These are phyloP conservation scores for Otatea glauca DNA, from an alignment of 176 grass and related monocot species.

Conservation along the genomic window DNA sequence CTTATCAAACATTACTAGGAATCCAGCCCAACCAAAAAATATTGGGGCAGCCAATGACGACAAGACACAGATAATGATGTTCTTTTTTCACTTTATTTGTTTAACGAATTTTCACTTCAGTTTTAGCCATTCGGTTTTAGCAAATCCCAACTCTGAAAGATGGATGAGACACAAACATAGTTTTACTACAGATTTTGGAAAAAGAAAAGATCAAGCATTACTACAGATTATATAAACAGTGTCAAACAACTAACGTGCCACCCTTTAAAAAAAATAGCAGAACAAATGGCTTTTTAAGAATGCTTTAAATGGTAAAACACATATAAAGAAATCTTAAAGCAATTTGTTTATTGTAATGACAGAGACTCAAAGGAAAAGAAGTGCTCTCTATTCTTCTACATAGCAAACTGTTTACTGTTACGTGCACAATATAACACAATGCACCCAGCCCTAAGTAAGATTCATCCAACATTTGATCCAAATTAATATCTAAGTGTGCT, in stretches of 20 bases:
- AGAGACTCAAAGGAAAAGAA: not conserved
- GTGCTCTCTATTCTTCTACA: not conserved
- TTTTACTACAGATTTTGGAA: not conserved
- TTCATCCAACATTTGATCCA: conserved; percentile 1
- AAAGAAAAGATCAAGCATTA: not conserved
- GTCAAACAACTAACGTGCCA: not conserved
- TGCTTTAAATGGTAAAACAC: not conserved
- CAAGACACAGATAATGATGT: not conserved
- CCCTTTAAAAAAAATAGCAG: not conserved
- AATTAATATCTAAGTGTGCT: not conserved
- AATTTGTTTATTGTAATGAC: not conserved
- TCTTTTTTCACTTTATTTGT: not conserved
- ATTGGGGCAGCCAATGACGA: not conserved
- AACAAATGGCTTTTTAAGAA: not conserved
- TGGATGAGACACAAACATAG: not conserved
- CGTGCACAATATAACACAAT: not conserved
- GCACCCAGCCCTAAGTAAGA: not conserved
- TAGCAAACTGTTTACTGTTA: not conserved
- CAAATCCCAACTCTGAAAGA: not conserved
- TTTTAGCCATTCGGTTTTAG: not conserved
- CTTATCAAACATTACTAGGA: conserved; percentile 7
- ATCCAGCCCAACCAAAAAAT: not conserved
- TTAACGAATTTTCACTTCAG: not conserved
- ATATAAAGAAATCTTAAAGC: not conserved
- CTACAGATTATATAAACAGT: not conserved